These are phyloP conservation scores for Gossypium stocksii DNA, from an alignment of 345 rosid species.

Conservation along the genomic window DNA sequence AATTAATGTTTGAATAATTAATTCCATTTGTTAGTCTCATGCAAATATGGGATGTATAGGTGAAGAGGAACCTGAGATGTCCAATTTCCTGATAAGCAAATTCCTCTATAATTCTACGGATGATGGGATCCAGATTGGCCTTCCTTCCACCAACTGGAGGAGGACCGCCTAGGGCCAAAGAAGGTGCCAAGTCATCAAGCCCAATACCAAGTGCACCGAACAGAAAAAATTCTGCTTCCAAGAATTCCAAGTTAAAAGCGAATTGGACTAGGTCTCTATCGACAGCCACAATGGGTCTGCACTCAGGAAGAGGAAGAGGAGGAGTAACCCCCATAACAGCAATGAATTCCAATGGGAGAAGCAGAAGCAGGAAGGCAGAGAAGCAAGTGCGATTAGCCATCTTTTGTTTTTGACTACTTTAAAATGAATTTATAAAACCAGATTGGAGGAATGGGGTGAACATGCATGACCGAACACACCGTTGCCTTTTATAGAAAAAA, in stretches of 20 bases:
- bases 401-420: neutral
- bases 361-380: neutral
- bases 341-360: neutral
- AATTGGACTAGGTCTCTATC: constrained; percentile 7
- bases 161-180: constrained; percentile 42
- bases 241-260: constrained; percentile 20
- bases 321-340: neutral
- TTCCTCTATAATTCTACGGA: constrained; percentile 42
- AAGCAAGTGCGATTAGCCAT: neutral
- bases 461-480: neutral
- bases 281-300: neutral
- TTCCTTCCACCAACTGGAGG: constrained; percentile 42
- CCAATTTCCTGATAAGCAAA: constrained; percentile 71
- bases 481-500: neutral
- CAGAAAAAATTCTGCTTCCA: constrained; percentile 63
- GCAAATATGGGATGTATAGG: neutral
- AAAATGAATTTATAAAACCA: neutral
- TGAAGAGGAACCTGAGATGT: constrained; percentile 44
- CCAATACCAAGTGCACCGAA: constrained; percentile 50
- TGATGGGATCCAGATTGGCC: constrained; percentile 49
- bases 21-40: neutral
- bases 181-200: constrained; percentile 38
- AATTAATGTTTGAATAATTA: neutral
- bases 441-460: neutral
- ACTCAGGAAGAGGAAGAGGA: neutral